Evolutionary conservation across 1,284 basidiomycete genomes (phyloP), one percentile per base, ranked within the genome.

Genomic region (Omphalotus olearius): DNA sequence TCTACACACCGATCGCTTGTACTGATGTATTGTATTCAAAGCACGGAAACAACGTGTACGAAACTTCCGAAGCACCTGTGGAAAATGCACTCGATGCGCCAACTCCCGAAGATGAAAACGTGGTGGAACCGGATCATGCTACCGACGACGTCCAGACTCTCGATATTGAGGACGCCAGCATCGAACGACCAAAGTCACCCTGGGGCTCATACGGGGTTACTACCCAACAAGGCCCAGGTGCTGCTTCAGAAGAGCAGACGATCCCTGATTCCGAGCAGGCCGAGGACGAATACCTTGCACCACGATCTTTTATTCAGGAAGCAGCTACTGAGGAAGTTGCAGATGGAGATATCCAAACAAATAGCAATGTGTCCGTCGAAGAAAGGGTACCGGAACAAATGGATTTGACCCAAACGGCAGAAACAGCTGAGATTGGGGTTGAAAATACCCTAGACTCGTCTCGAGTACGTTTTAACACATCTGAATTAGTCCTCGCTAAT

Each of bases 181-280:
- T 50, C 14, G 41, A 50, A 42, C 42, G 48, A 36, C 40, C 48
- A 9, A 50, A 18, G 25, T 50, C 48, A 14, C 48, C 48, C 17
- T 50, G 48, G 48, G 48, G 48, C 25, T 50, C 48, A 14, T 50
- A 50, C 25, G 48, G 43, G 20, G 48, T 50, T 17, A 49, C 28
- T 26, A 49, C 36, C 17, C 47, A 49, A 26, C 35, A 38, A 7
- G 18, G 28, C 35, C 35, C 39, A 14, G 18, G 39, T 6, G 28
- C 47, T 48, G 9, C 38, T 10, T 16, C 42, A 18, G 39, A 33
- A 17, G 47, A 49, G 2, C 30, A 33, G 30, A 33, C 30, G 10
- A 40, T 23, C 10, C 3, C 39, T 3, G 14, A 4, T 40, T 20
- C 20, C 2, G 42, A 36, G 30, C 16, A 18, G 41, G 28, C 14